Base-by-base conservation (phyloP, 2,329 filamentous ascomycete genomes). In the Colletotrichum tabaci region DNA sequence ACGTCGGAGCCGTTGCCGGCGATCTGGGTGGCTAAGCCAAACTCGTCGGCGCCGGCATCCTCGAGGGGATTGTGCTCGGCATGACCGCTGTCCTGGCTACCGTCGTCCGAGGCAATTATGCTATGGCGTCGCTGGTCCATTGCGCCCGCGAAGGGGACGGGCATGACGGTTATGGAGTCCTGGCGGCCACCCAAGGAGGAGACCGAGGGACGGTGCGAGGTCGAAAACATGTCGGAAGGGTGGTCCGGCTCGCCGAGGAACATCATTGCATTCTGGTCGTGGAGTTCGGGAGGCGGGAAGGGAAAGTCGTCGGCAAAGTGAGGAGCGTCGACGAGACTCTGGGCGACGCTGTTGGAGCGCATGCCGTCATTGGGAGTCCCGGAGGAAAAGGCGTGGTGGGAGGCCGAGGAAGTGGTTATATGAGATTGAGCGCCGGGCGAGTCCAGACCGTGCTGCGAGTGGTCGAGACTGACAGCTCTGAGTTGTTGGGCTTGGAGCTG, bases 11-110 rank as follows among this genome's bases (percentile, higher is more conserved):
- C 85, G 75, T 90, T 88, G 44, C 82, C 83, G 38, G 83, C 82
- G 21, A 80, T 82, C 56, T 82, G 81, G 46, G 81, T 82, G 21
- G 84, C 82, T 46, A 90, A 79, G 12, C 87, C 89, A 74, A 91
- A 91, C 62, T 91, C 90, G 77, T 92, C 89, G 5, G 85, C 83
- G 66, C 86, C 81, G 30, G 85, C 81, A 67, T 90, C 89, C 56
- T 89, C 88, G 58, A 89, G 77, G 2, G 85, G 83, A 72, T 86
- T 86, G 49, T 81, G 81, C 18, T 81, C 81, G 42, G 84, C 84
- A 1, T 83, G 83, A 44, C 80, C 82, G 67, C 82, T 84, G 50
- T 84, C 84, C 35, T 80, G 84, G 52, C 82, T 84, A 56, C 78
- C 83, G 46, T 85, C 83, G 35, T 88, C 87, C 6, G 87, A 86